Percentiles rank a stretch among this genome's conserved stretches.
phyloP scores from a whole-genome alignment of 1,284 basidiomycete genomes.

The Cryptococcus neoformans region DNA sequence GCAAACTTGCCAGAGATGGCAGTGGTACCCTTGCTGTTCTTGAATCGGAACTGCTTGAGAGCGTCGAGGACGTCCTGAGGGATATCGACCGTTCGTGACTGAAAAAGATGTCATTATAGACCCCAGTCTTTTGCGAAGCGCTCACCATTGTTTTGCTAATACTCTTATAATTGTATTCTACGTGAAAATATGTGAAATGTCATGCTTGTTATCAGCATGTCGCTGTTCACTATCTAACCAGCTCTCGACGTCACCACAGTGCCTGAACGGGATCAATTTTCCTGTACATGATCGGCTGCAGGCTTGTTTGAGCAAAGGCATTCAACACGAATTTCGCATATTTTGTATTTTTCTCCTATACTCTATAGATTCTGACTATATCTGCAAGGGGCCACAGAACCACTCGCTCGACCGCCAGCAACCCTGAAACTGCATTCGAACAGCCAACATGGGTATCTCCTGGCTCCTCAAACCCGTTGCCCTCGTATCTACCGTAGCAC shows the following conservation, averaged over 20 bases:
- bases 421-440: too few species aligned
- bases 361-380: too few species aligned
- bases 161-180: too few species aligned
- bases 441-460: conserved; percentile 13
- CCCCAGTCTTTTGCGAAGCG: too few species aligned
- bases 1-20: conserved; percentile 59
- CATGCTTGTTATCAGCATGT: conserved; percentile 6
- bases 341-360: too few species aligned
- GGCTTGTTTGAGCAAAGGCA: too few species aligned
- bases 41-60: conserved; percentile 79
- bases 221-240: neutral
- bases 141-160: too few species aligned
- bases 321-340: too few species aligned
- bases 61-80: conserved; percentile 68
- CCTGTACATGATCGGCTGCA: neutral
- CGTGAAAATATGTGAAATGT: too few species aligned
- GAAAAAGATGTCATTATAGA: too few species aligned
- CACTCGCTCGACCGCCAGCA: too few species aligned
- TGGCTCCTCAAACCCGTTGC: conserved; percentile 44
- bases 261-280: neutral
- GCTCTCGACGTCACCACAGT: neutral
- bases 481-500: conserved; percentile 38
- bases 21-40: conserved; percentile 62
- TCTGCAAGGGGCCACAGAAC: too few species aligned
- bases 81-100: conserved; percentile 67